These are phyloP conservation scores for Casuarina glauca DNA, from an alignment of 306 rosid species.

Conservation along the genomic window DNA sequence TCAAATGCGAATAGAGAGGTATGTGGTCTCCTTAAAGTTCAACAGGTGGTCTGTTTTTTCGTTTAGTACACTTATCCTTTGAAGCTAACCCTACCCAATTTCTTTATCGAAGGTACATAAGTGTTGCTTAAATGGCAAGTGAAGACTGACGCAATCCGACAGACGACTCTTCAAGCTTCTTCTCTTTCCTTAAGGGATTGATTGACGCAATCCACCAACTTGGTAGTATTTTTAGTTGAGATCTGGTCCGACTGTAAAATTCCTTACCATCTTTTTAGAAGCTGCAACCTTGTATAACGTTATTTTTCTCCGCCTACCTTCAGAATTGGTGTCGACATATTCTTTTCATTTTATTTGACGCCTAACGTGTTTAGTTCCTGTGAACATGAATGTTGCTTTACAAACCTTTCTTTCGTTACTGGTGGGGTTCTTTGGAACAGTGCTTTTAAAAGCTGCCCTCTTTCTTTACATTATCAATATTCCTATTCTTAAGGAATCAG, in stretches of 20 bases:
- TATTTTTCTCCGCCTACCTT: background rate
- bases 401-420: too few species aligned
- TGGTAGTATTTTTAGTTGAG: background rate
- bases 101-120: background rate
- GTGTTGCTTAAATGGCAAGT: background rate
- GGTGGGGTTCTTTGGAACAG: too few species aligned
- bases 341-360: background rate
- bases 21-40: conserved; percentile 10
- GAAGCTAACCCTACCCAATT: background rate
- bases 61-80: background rate
- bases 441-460: too few species aligned
- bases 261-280: background rate
- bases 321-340: background rate
- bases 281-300: background rate
- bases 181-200: background rate
- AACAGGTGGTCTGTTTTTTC: conserved; percentile 7
- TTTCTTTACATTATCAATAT: too few species aligned
- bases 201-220: background rate
- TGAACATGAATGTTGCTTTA: too few species aligned
- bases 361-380: too few species aligned
- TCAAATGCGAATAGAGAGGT: conserved; percentile 46
- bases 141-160: background rate
- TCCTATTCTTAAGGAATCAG: too few species aligned
- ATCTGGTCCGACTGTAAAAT: background rate
- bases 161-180: background rate